These are phyloP conservation scores for Skeletonema tropicum DNA, from an alignment of 108 stramenopile species.

Conservation along the genomic window DNA sequence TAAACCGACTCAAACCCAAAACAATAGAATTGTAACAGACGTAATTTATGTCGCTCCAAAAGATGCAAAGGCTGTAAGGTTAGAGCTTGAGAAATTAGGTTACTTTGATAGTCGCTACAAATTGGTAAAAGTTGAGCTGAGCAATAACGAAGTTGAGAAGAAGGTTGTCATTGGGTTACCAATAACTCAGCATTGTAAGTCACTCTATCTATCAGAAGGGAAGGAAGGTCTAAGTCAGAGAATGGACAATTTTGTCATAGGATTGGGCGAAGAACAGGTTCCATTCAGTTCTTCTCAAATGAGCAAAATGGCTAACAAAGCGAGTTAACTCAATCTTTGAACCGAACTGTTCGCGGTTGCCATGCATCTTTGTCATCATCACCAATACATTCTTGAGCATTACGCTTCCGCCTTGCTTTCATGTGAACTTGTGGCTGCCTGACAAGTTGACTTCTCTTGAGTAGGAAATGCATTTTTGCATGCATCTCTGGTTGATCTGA, in stretches of 20 bases:
- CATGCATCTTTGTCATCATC: not conserved
- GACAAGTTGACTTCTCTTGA: conserved; percentile 31
- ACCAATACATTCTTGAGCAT: not conserved
- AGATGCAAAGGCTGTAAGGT: conserved; percentile 68
- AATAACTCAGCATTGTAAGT: not conserved
- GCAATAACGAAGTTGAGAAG: not conserved
- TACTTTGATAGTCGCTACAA: conserved; percentile 72
- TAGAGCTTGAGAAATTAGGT: conserved; percentile 43
- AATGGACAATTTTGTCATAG: not conserved
- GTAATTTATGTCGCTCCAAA: conserved; percentile 63
- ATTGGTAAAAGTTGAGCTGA: conserved; percentile 53
- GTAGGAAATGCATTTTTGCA: conserved; percentile 34
- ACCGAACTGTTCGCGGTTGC: not conserved
- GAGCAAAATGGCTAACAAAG: conserved; percentile 7
- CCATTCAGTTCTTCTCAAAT: conserved; percentile 3
- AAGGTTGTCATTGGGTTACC: not conserved
- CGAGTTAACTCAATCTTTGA: not conserved
- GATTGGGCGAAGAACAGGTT: not conserved
- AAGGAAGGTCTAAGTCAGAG: not conserved
- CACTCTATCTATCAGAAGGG: not conserved
- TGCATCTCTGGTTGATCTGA: conserved; percentile 9
- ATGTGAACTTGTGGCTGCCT: not conserved
- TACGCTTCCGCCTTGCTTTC: not conserved
- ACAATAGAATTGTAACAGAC: conserved; percentile 31
- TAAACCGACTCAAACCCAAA: not conserved